Evolutionary conservation across 768 basidiomycete species (phyloP).

Genomic region (Amanita phalloides): DNA sequence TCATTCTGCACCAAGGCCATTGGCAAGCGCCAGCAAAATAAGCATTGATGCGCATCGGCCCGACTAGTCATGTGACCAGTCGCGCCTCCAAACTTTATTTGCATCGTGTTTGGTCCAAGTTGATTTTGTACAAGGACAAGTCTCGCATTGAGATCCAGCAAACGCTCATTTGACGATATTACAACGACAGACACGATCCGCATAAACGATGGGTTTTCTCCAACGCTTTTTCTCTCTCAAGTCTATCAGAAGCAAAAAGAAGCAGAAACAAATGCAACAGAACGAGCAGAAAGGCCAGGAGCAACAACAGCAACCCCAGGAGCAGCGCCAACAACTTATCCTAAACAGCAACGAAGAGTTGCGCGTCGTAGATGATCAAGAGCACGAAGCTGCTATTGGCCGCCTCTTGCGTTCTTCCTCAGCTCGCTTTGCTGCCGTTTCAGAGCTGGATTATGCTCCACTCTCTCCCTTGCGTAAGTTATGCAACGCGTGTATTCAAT

Average conservation of each 20-base stretch:
- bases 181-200: conserved; percentile 7
- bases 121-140: conserved; percentile 14
- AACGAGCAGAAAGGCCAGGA: conserved; percentile 17
- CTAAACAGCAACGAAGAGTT: conserved; percentile 1
- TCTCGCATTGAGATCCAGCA: conserved; percentile 5
- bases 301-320: conserved; percentile 7
- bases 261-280: conserved; percentile 28
- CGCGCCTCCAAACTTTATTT: conserved; percentile 17
- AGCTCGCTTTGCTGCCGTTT: conserved; percentile 46
- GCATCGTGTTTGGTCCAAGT: conserved; percentile 33
- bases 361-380: conserved; percentile 30
- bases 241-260: conserved; percentile 47
- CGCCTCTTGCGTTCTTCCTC: conserved; percentile 68
- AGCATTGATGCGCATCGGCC: neutral
- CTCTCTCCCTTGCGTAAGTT: conserved; percentile 65
- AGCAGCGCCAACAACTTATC: neutral
- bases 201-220: conserved; percentile 49
- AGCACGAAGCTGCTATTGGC: conserved; percentile 34
- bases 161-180: conserved; percentile 17
- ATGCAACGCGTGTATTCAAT: neutral
- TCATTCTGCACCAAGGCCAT: conserved; percentile 17
- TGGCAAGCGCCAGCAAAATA: neutral
- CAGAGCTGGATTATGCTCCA: conserved; percentile 43
- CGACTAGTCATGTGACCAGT: conserved; percentile 18
- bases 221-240: conserved; percentile 50